phyloP scores from a whole-genome alignment of 2,329 filamentous ascomycete genomes.

The Rutstroemia sp. region DNA sequence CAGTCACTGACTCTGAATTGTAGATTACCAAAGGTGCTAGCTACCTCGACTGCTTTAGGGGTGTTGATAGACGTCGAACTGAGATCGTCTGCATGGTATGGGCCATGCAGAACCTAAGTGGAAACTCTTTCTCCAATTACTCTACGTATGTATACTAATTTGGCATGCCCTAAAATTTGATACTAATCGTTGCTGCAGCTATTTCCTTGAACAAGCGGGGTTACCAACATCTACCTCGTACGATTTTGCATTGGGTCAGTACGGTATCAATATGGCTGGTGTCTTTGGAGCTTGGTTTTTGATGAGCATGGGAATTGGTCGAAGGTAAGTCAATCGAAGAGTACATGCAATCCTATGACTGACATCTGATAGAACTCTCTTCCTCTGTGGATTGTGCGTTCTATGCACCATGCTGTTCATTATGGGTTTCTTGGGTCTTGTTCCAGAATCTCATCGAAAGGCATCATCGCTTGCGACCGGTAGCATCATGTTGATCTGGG shows the following conservation, averaged over 20 bases:
- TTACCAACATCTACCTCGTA: constrained; percentile 42
- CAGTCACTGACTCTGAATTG: not conserved
- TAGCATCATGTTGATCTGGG: constrained; percentile 72
- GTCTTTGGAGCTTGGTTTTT: constrained; percentile 48
- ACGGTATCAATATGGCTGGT: constrained; percentile 43
- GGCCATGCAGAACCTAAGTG: constrained; percentile 56
- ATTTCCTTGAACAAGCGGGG: constrained; percentile 52
- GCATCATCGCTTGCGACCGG: constrained; percentile 26
- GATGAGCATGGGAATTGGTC: constrained; percentile 37
- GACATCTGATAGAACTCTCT: constrained; percentile 34
- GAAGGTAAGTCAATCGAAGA: constrained; percentile 23
- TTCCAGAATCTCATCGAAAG: constrained; percentile 21
- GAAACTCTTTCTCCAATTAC: constrained; percentile 57
- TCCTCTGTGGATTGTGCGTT: constrained; percentile 41
- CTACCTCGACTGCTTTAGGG: constrained; percentile 44
- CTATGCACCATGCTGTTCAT: constrained; percentile 60
- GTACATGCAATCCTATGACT: not conserved
- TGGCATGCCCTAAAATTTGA: constrained; percentile 27
- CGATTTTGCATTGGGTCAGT: constrained; percentile 45
- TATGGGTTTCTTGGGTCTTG: constrained; percentile 60
- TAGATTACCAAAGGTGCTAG: constrained; percentile 35
- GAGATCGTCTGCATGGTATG: constrained; percentile 55
- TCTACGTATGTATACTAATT: constrained; percentile 35
- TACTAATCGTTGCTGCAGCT: constrained; percentile 22
- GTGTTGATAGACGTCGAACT: constrained; percentile 43